These are phyloP conservation scores for Moniliella sp. DNA, from an alignment of 1,284 basidiomycete genomes.

Conservation along the genomic window DNA sequence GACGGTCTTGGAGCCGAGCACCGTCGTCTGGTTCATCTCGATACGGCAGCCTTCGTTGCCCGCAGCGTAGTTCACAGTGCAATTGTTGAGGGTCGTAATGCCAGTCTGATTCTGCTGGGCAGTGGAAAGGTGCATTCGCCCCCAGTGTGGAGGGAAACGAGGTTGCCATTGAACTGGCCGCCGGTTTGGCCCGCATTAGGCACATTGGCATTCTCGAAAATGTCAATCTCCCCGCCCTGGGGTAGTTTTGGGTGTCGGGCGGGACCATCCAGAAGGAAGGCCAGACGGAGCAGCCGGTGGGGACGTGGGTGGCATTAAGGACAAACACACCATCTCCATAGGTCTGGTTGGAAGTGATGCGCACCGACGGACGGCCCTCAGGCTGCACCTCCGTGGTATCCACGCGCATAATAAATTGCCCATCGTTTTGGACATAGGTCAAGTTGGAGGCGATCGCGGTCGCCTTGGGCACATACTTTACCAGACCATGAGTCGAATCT, in stretches of 20 bases:
- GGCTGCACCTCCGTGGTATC: slow-evolving; percentile 9
- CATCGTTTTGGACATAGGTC: slow-evolving; percentile 10
- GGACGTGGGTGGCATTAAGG: slow-evolving; percentile 19
- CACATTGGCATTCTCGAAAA: slow-evolving; percentile 10
- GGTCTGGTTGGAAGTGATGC: slow-evolving; percentile 17
- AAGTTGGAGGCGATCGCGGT: slow-evolving; percentile 13
- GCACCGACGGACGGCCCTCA: slow-evolving; percentile 15
- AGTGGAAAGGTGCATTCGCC: slow-evolving; percentile 9
- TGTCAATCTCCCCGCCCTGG: slow-evolving; percentile 28
- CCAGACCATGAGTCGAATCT: slow-evolving; percentile 14
- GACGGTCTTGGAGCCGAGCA: slow-evolving; percentile 7
- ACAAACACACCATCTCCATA: slow-evolving; percentile 25
- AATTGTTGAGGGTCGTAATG: slow-evolving; percentile 12
- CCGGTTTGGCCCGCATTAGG: slow-evolving; percentile 16
- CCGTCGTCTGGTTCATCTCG: slow-evolving; percentile 9
- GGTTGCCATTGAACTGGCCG: slow-evolving; percentile 15
- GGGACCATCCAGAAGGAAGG: slow-evolving; percentile 30
- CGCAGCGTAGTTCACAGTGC: slow-evolving; percentile 5
- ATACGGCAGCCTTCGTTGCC: slow-evolving; percentile 20
- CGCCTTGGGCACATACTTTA: slow-evolving; percentile 11
- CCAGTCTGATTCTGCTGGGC: slow-evolving; percentile 8
- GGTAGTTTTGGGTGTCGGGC: slow-evolving; percentile 11
- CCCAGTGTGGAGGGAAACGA: slow-evolving; percentile 18
- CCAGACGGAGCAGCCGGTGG: slow-evolving; percentile 25
- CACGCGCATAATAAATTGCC: slow-evolving; percentile 19